phyloP scores from a whole-genome alignment of 208 protist genomes.

The Phytomonas francai region DNA sequence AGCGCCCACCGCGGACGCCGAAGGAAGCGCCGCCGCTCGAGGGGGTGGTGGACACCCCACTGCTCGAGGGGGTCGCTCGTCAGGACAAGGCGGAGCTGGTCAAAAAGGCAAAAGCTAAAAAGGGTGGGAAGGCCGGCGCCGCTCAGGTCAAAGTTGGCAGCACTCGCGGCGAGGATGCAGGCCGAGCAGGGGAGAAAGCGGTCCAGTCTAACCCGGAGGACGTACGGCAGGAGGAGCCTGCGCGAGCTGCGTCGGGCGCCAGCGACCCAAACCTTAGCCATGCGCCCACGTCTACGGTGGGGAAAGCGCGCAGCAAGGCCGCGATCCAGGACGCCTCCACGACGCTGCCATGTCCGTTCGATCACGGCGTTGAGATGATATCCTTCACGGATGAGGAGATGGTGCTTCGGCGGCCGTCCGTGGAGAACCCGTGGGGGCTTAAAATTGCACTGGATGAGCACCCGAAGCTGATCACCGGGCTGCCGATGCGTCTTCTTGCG shows the following conservation, averaged over 20 bases:
- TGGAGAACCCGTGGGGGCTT: constrained; percentile 40
- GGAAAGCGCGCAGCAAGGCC: background rate
- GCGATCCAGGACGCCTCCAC: background rate
- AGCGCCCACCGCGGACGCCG: background rate
- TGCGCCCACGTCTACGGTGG: background rate
- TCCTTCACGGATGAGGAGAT: constrained; percentile 36
- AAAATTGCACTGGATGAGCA: constrained; percentile 14
- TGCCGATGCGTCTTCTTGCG: constrained; percentile 13
- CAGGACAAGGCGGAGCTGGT: no score
- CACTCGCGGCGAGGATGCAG: no score
- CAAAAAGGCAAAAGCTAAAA: no score
- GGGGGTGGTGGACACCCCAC: background rate
- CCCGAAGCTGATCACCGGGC: constrained; percentile 14
- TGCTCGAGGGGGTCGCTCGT: no score
- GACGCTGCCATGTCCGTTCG: constrained; percentile 27
- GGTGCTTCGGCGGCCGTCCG: constrained; percentile 34
- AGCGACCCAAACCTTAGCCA: background rate
- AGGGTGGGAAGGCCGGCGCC: no score
- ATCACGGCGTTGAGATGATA: constrained; percentile 40
- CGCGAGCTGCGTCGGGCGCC: no score
- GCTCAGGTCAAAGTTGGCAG: no score
- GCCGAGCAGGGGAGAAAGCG: no score
- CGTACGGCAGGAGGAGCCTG: no score
- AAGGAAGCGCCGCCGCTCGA: constrained; percentile 1
- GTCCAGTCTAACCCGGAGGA: no score